Evolutionary conservation across 2,329 filamentous ascomycete species (phyloP).

Genomic region (Beauveria medogensis): DNA sequence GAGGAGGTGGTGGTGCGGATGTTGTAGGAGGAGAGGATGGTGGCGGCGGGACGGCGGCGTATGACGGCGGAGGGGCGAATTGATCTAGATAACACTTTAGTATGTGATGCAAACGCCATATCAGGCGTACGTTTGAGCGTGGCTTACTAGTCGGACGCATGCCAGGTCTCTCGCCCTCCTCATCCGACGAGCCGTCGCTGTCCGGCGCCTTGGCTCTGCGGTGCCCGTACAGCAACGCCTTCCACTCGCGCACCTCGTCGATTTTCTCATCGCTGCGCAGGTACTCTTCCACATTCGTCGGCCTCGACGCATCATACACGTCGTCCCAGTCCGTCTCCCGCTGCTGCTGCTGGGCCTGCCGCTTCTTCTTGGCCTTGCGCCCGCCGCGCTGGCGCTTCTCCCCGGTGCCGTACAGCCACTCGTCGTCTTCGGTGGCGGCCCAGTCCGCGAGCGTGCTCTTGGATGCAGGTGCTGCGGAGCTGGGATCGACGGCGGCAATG

Average conservation of each 20-base stretch:
- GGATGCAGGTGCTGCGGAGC: constrained; percentile 27
- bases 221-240: constrained; percentile 68
- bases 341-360: constrained; percentile 42
- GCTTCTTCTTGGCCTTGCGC: constrained; percentile 67
- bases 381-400: constrained; percentile 69
- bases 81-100: constrained; percentile 34
- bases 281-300: constrained; percentile 80
- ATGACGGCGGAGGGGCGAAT: constrained; percentile 52
- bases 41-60: constrained; percentile 50
- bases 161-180: constrained; percentile 26
- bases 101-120: background rate
- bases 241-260: constrained; percentile 76
- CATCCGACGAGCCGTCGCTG: constrained; percentile 29
- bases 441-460: constrained; percentile 76
- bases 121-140: background rate
- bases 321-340: constrained; percentile 79
- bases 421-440: constrained; percentile 69
- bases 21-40: constrained; percentile 38
- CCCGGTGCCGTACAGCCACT: constrained; percentile 58
- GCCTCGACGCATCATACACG: constrained; percentile 75
- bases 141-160: constrained; percentile 26
- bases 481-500: constrained; percentile 28
- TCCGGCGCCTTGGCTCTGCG: constrained; percentile 41
- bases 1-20: constrained; percentile 36
- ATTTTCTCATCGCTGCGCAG: constrained; percentile 77